Base-by-base conservation (phyloP, 2,329 filamentous ascomycete genomes). In the Alternaria longipes region DNA sequence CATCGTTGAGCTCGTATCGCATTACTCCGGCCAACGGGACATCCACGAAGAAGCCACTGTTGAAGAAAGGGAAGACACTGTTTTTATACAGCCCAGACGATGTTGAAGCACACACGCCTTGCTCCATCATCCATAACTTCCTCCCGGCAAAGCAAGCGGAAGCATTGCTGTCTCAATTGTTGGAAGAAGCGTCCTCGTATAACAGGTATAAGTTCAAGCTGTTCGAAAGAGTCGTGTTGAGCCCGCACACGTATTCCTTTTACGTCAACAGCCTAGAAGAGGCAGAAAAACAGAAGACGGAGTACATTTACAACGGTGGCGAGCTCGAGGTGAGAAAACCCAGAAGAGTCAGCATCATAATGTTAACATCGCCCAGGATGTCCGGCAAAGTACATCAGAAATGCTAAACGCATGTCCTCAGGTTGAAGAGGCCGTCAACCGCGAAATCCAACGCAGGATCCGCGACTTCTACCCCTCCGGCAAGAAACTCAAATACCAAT, bases 61-160 rank as follows among this genome's bases (percentile, higher is more conserved):
- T 91, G 0, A 90, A 87, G 71, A 96, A 90, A 74, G 94, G 94
- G 12, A 87, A 88, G 68, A 97, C 94, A 0, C 80, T 98, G 2
- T 91, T 94, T 74, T 83, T 98, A 0, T 98, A 91, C 78, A 88
- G 91, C 42, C 91, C 94, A 0, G 83, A 88, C 40, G 93, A 97
- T 69, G 87, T 98, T 46, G 90, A 92, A 50, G 84, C 87, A 24
- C 87, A 97, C 73, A 97, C 94, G 0, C 93, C 95, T 1, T 97
- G 94, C 79, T 94, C 92, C 11, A 91, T 98, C 66, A 89, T 97
- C 56, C 93, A 97, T 79, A 95, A 97, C 72, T 97, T 98, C 69
- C 83, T 99, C 0, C 89, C 92, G 0, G 30, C 84, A 0, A 83
- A 89, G 2, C 84, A 91, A 60, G 94, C 95, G 40, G 90, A 93